Percentiles rank a stretch among this genome's conserved stretches.
Conservation (phyloP, 768 basidiomycete genomes). For the Tremella mesenterica region DNA sequence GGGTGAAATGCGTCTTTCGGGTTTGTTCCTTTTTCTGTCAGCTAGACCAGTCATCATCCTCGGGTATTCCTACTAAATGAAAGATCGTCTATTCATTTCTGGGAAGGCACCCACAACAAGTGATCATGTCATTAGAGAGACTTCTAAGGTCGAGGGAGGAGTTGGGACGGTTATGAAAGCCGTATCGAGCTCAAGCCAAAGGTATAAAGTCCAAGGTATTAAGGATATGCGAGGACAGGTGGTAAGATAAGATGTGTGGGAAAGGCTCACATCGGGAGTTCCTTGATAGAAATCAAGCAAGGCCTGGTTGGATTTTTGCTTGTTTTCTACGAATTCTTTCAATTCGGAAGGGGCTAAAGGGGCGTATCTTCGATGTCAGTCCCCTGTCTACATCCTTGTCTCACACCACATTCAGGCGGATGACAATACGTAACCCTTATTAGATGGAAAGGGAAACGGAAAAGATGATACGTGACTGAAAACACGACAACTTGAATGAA, state of each 20-base stretch:
- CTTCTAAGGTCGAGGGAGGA: too few relatives aligned
- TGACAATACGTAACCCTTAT: background rate
- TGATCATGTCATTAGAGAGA: too few relatives aligned
- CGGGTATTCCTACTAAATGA: background rate
- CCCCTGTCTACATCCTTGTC: background rate
- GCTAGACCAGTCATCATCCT: background rate
- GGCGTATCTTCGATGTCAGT: conserved; percentile 16
- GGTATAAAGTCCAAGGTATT: too few relatives aligned
- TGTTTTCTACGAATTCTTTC: conserved; percentile 31
- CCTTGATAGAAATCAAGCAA: conserved; percentile 29
- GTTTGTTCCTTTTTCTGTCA: conserved; percentile 18
- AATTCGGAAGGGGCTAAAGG: conserved; percentile 28
- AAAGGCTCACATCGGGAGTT: conserved; percentile 26
- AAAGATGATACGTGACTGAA: background rate
- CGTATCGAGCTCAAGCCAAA: too few relatives aligned
- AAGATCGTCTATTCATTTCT: background rate
- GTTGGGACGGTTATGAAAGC: too few relatives aligned
- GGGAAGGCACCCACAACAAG: too few relatives aligned
- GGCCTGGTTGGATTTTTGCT: conserved; percentile 25
- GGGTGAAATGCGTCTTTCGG: conserved; percentile 19
- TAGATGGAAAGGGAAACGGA: background rate
- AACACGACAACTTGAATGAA: background rate
- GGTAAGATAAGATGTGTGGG: background rate
- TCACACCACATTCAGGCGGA: too few relatives aligned
- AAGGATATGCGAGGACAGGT: background rate